These are phyloP conservation scores for Rhynchosporium graminicola DNA, from an alignment of 2,329 filamentous ascomycete species.

Conservation along the genomic window DNA sequence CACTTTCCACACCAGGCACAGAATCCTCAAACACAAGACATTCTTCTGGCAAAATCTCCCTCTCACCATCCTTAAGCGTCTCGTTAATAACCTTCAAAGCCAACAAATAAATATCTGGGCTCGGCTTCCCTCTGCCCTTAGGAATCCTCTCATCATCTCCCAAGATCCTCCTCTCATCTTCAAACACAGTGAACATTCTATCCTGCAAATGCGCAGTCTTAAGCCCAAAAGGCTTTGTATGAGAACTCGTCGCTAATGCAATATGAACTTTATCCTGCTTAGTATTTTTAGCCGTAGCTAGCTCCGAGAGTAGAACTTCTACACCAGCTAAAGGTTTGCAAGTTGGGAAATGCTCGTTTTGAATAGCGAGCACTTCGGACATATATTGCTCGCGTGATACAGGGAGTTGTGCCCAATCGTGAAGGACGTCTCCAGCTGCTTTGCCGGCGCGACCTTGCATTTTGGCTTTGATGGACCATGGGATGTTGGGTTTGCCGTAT, in stretches of 20 bases:
- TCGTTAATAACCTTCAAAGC: constrained; percentile 84
- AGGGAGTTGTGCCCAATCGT: constrained; percentile 78
- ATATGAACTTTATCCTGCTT: constrained; percentile 56
- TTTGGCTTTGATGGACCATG: constrained; percentile 92
- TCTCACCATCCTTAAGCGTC: constrained; percentile 61
- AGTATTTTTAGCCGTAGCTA: constrained; percentile 43
- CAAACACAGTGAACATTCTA: constrained; percentile 63
- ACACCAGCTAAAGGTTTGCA: constrained; percentile 82
- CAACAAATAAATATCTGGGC: constrained; percentile 91
- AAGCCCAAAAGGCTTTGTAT: constrained; percentile 44
- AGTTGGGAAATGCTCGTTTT: constrained; percentile 70
- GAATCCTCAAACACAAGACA: constrained; percentile 97
- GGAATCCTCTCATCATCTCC: constrained; percentile 83
- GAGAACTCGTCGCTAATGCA: constrained; percentile 77
- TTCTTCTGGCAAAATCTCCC: constrained; percentile 74
- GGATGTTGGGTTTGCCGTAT: constrained; percentile 73
- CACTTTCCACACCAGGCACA: constrained; percentile 89
- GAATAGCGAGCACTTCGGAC: constrained; percentile 59
- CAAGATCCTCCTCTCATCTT: constrained; percentile 69
- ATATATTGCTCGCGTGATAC: constrained; percentile 70
- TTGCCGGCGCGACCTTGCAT: constrained; percentile 48
- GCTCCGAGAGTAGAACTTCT: constrained; percentile 61
- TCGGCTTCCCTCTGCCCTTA: constrained; percentile 83
- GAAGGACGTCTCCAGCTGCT: constrained; percentile 60
- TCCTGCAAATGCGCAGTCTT: constrained; percentile 52